Base-by-base conservation (phyloP, 1,139 yeast genomes). In the Pichia sp. region DNA sequence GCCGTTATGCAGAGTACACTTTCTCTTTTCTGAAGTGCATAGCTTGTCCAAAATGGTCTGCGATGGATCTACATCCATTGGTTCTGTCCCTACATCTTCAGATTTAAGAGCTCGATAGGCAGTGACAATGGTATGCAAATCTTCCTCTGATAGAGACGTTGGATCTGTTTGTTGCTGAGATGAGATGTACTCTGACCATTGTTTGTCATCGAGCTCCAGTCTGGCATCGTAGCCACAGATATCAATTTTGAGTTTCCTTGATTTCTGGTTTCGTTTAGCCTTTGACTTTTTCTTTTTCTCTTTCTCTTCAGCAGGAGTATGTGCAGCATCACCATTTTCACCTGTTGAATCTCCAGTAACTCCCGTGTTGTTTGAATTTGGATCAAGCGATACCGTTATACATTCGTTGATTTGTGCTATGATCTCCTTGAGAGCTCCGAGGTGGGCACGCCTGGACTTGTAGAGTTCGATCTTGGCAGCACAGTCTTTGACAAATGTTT, bases 1-100 rank as follows among this genome's bases (percentile, higher is more conserved):
- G 0, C 81, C 78, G 32, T 66, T 64, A 50, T 84, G 94, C 33
- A 74, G 69, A 5, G 57, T 55, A 53, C 94, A 84, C 49, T 78
- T 79, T 35, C 77, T 67, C 44, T 72, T 73, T 35, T 82, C 91
- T n/a, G 62, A 58, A 13, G 74, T 51, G 52, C 94, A 84, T 3
- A 75, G 22, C 11, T 18, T 23, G 13, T 18, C 7, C 7, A 30
- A 9, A 14, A 17, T n/a, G 17, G 16, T 14, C 9, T 25, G 3
- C 8, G 7, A n/a, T 14, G 27, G 14, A 15, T 25, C 18, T 15
- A 25, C 18, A 14, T 25, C 5, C 26, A 23, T 25, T 13, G 14
- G 4, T 6, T 24, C 27, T 4, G 7, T 12, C 14, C 15, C n/a
- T n/a, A n/a, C n/a, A n/a, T n/a, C n/a, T n/a, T n/a, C n/a, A n/a